Percentiles rank a stretch among this genome's conserved stretches.
Evolutionary conservation across 805 yeast genomes (phyloP).

Genomic region (Kuraishia hungarica): DNA sequence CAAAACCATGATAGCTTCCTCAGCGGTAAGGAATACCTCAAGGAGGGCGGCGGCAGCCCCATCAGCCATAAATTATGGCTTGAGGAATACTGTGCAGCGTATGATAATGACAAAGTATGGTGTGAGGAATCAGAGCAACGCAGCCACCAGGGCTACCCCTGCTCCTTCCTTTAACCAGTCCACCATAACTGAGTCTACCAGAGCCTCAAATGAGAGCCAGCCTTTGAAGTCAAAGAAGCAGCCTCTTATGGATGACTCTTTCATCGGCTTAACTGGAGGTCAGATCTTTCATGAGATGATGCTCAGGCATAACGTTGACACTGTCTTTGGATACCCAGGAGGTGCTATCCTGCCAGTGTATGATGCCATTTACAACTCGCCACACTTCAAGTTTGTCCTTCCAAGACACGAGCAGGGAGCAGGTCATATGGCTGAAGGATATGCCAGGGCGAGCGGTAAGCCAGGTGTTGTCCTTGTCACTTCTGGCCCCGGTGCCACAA

Average conservation of each 20-base stretch:
- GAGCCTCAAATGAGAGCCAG: conserved; percentile 10
- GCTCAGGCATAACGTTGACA: conserved; percentile 91
- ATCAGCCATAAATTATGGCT: not conserved
- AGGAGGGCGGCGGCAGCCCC: not conserved
- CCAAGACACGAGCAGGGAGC: conserved; percentile 99
- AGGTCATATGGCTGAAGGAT: conserved; percentile 99
- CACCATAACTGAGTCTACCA: conserved; percentile 11
- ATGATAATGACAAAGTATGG: not conserved
- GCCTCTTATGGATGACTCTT: conserved; percentile 62
- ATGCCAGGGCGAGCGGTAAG: conserved; percentile 90
- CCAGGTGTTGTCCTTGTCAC: conserved; percentile 98
- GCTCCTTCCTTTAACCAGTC: conserved; percentile 42
- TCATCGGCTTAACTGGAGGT: conserved; percentile 96
- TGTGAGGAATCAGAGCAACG: not conserved
- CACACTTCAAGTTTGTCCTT: conserved; percentile 78
- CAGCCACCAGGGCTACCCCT: conserved; percentile 25
- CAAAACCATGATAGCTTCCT: not conserved
- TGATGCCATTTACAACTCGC: conserved; percentile 92
- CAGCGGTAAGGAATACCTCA: not conserved
- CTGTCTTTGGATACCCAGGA: conserved; percentile 96
- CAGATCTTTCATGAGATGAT: conserved; percentile 98
- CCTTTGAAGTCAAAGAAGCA: conserved; percentile 11
- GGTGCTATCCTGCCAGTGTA: conserved; percentile 98
- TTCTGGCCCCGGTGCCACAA: conserved; percentile 99
- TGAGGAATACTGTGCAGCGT: not conserved